These are phyloP conservation scores for Tylopilus subfusipes DNA, from an alignment of 768 basidiomycete genomes.

Conservation along the genomic window DNA sequence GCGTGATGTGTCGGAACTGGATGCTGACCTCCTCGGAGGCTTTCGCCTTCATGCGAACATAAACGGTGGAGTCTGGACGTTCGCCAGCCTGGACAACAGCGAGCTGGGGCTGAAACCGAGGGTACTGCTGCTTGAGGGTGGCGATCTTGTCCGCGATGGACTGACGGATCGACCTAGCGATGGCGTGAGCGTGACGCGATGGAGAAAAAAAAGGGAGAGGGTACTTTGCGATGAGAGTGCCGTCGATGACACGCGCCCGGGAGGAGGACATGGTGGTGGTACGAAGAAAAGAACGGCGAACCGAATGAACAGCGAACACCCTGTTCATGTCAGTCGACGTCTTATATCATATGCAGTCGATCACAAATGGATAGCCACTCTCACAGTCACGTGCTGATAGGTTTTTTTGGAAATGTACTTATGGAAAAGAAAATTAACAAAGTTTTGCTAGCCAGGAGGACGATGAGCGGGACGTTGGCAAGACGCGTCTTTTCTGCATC, in stretches of 20 bases:
- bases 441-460: not conserved
- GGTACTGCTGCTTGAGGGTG: slow-evolving; percentile 57
- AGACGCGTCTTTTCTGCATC: slow-evolving; percentile 56
- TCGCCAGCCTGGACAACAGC: slow-evolving; percentile 93
- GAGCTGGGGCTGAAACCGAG: slow-evolving; percentile 89
- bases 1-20: slow-evolving; percentile 72
- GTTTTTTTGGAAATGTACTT: not conserved
- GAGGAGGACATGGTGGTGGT: slow-evolving; percentile 39
- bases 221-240: slow-evolving; percentile 80
- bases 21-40: slow-evolving; percentile 95
- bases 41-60: slow-evolving; percentile 97
- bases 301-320: not conserved
- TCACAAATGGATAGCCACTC: not conserved
- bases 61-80: slow-evolving; percentile 84
- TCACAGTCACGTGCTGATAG: slow-evolving; percentile 23
- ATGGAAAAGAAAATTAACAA: not conserved
- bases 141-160: slow-evolving; percentile 70
- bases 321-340: slow-evolving; percentile 5
- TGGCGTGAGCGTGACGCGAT: slow-evolving; percentile 12
- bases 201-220: slow-evolving; percentile 17
- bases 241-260: slow-evolving; percentile 69
- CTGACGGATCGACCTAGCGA: slow-evolving; percentile 70
- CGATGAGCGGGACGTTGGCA: slow-evolving; percentile 53
- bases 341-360: too few species aligned
- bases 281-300: slow-evolving; percentile 15